Percentiles rank a stretch among this genome's conserved stretches.
Evolutionary conservation across 2,329 filamentous ascomycete genomes (phyloP).

Genomic region (Exophiala phaeomuriformis): DNA sequence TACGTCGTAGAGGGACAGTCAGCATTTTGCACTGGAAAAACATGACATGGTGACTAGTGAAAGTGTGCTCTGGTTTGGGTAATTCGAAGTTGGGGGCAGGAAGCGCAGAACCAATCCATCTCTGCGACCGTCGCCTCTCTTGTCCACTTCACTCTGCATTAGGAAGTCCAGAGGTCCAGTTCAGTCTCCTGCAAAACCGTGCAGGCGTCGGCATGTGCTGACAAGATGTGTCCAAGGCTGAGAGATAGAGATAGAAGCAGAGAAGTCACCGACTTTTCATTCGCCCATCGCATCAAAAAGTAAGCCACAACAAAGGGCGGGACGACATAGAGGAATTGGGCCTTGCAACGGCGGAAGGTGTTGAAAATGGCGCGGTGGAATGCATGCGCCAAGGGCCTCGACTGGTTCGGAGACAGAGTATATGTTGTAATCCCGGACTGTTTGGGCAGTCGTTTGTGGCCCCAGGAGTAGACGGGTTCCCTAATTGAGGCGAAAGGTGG

Average conservation of each 20-base stretch:
- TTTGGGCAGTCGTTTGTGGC: conserved; percentile 32
- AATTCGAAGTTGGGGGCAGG: no score
- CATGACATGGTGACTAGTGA: no score
- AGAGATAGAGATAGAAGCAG: no score
- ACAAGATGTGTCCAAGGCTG: no score
- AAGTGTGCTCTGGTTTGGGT: no score
- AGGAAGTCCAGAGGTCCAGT: no score
- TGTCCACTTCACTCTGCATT: no score
- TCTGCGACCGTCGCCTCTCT: no score
- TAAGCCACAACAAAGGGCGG: conserved; percentile 74
- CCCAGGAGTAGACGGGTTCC: conserved; percentile 16
- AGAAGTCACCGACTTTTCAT: conserved; percentile 60
- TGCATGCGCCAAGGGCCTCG: conserved; percentile 74
- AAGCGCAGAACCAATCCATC: no score
- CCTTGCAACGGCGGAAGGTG: conserved; percentile 75
- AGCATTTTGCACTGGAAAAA: neutral
- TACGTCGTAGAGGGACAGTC: neutral
- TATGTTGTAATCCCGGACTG: conserved; percentile 61
- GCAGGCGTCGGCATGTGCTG: no score
- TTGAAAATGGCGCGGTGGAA: conserved; percentile 86
- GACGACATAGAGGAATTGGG: conserved; percentile 80
- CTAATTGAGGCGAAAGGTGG: conserved; percentile 1
- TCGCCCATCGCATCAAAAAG: conserved; percentile 80
- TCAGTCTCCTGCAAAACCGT: no score
- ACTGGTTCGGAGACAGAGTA: conserved; percentile 75